Evolutionary conservation across 805 yeast species (phyloP), one percentile per base, ranked within the genome.

Genomic region (Ogataea trehaloabstinens): DNA sequence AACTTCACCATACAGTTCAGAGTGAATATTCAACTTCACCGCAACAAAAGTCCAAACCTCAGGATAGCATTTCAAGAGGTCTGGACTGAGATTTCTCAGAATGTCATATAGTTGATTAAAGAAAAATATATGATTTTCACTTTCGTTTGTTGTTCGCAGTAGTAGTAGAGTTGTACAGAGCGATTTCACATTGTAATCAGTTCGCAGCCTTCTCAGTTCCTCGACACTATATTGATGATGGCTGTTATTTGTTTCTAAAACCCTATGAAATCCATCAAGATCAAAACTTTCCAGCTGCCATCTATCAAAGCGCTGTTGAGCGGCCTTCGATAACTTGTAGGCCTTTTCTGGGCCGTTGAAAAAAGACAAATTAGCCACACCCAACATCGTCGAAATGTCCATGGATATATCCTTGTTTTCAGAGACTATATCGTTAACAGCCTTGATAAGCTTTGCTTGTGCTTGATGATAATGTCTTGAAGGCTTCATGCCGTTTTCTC

Each of bases 211-310:
- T 12, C 53, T 36, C 12, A 54, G 28, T 13, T 47, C 52, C 28
- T 41, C 42, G 15, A 58, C 37, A 27, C 41, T 41, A 18, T 24
- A 20, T 21, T 42, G 29, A n/a, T 13, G 19, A 4, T 29, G 24
- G 12, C 31, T 28, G 6, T 19, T n/a, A 7, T 24, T 12, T 13
- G 42, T 11, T 2, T 28, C 28, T n/a, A 51, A 19, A 6, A 55
- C 51, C n/a, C 49, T 37, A 17, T 56, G 58, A 38, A 60, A 60
- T 3, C 58, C 59, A 16, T 52, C 59, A n/a, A 61, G 52, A 35
- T 60, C 55, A 34, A 60, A 60, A 20, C 53, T 51, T 27, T 57
- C 55, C 7, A 60, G 37, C 37, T 58, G 56, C 65, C 65, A 60
- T 32, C 48, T 51, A 35, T 60, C 61, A 36, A 61, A 60, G 34